Conservation (phyloP, 140 eudicot species). For the Anethum foeniculum region DNA sequence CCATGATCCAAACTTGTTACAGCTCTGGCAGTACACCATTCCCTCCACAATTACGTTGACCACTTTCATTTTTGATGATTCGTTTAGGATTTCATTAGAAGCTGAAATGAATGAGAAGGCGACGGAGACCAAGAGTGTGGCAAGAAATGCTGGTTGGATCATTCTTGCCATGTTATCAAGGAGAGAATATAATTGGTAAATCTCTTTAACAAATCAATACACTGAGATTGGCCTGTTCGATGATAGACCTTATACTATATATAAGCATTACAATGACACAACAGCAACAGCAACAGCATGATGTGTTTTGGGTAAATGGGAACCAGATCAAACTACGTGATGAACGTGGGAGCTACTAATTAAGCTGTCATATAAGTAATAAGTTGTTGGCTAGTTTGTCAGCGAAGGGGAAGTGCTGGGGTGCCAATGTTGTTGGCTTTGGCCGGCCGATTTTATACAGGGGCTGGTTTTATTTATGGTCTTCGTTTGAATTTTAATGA, state of each 20-base stretch:
- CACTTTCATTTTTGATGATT: slow-evolving; percentile 11
- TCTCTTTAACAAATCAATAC: neutral
- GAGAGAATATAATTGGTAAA: neutral
- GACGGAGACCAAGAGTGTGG: slow-evolving; percentile 1
- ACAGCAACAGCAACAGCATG: neutral
- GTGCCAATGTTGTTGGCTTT: neutral
- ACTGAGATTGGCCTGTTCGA: neutral
- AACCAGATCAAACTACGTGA: neutral
- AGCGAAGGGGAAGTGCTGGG: neutral
- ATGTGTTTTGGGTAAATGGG: neutral
- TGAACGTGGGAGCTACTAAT: neutral
- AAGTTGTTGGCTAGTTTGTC: neutral
- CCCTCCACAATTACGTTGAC: slow-evolving; percentile 70
- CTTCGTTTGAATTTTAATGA: neutral
- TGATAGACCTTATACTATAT: neutral
- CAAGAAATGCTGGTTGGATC: neutral
- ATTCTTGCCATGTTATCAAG: neutral
- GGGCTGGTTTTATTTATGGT: too few species aligned
- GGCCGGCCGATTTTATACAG: neutral
- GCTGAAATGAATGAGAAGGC: slow-evolving; percentile 1
- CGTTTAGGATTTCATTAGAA: neutral
- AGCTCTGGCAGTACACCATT: slow-evolving; percentile 74
- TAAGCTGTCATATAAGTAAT: neutral
- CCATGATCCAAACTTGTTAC: slow-evolving; percentile 56
- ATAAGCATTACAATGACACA: neutral